Base-by-base conservation (phyloP, 2,329 filamentous ascomycete genomes). In the Zymoseptoria crescenta region DNA sequence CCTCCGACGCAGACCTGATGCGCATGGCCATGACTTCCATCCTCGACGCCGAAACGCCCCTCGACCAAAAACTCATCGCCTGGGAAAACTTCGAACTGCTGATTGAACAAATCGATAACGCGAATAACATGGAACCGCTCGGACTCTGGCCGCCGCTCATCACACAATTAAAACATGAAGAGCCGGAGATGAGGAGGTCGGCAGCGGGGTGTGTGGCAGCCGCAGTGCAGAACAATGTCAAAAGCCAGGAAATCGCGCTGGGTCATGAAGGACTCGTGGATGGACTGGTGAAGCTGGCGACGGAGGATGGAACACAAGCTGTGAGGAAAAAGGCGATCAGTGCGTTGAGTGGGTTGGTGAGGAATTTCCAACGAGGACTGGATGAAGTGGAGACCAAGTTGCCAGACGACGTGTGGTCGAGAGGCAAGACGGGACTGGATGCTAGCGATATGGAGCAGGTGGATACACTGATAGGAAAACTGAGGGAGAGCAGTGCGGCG, bases 51-150 rank as follows among this genome's bases (percentile, higher is more conserved):
- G 81, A 87, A 58, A 78, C 87, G 58, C 82, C 83, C 3, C 80
- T 93, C 54, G 87, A 91, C 50, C 84, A 90, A 75, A 91, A 89
- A 74, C 76, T 95, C 56, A 83, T 86, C 59, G 92, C 92, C 45
- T 95, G 96, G 75, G 92, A 96, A 81, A 96, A 96, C 77, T 88
- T 96, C 63, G 92, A 96, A 77, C 90, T 96, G 74, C 80, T 96
- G 60, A 87, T 96, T 69, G 91, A 96, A 79, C 86, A 84, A 63
- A 85, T 97, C 68, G 94, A 99, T 80, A 99, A 99, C 74, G 93
- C 94, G 59, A 99, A 97, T 79, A 95, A 96, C 76, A 83, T 99
- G 67, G 86, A 86, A 65, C 83, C 83, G 28, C 78, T 96, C 20
- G 82, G 82, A 6, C 80, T 97, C 30, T 99, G 94, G 94, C 82